phyloP scores from a whole-genome alignment of 176 grass and related monocot species.

The Guadua angustifolia region DNA sequence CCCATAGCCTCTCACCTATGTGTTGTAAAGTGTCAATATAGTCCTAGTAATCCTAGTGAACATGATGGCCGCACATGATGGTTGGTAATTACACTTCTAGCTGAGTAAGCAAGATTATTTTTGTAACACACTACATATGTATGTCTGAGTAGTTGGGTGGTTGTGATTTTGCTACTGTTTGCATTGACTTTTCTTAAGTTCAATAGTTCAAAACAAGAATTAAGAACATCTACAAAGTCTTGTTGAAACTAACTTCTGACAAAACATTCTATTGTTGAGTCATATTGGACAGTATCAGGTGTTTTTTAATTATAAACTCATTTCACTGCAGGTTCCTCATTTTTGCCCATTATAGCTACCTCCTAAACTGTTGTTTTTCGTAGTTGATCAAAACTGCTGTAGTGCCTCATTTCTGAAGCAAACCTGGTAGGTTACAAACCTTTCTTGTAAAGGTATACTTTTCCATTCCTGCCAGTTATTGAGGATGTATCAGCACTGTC shows the following conservation, averaged over 20 bases:
- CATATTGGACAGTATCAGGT: slow-evolving; percentile 16
- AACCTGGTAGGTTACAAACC: not conserved
- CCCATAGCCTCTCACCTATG: not conserved
- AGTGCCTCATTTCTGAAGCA: not conserved
- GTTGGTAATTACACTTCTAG: not conserved
- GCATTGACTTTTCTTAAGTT: slow-evolving; percentile 9
- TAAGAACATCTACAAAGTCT: not conserved
- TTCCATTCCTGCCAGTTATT: not conserved
- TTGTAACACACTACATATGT: not conserved
- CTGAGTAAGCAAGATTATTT: not conserved
- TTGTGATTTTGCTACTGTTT: slow-evolving; percentile 21
- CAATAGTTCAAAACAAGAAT: slow-evolving; percentile 27
- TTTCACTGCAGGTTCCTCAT: not conserved
- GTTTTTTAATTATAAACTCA: slow-evolving; percentile 14
- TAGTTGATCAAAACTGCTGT: slow-evolving; percentile 18
- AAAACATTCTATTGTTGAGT: not conserved
- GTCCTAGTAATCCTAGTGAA: not conserved
- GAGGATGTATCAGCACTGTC: not conserved
- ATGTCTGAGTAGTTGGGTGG: not conserved
- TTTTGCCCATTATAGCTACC: not conserved
- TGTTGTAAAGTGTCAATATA: not conserved
- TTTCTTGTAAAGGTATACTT: slow-evolving; percentile 29
- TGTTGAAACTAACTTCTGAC: not conserved
- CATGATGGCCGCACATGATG: not conserved
- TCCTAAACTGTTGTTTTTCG: slow-evolving; percentile 24